Base-by-base conservation (phyloP, 805 yeast genomes). In the Saccharomycopsis synnaedendra region DNA sequence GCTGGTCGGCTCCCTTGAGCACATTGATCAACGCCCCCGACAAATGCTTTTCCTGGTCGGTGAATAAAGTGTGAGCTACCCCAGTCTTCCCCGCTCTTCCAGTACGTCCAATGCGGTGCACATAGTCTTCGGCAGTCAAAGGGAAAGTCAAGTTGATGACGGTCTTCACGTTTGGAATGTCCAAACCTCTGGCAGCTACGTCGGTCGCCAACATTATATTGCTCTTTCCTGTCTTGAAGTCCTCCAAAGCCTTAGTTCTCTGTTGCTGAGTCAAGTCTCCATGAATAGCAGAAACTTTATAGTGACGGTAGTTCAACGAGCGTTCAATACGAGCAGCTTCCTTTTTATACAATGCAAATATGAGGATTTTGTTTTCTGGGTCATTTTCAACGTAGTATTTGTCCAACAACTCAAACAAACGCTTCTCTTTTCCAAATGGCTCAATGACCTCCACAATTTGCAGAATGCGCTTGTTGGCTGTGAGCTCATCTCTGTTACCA, bases 71-170 rank as follows among this genome's bases (percentile, higher is more conserved):
- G 63, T 89, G 94, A 10, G 99, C 95, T 54, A 80, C 78, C 61
- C 99, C 99, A 1, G 88, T 74, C 65, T 83, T 85, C 39, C 97
- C 97, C 10, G 97, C 98, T 69, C 97, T 81, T 53, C 97, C 97
- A 5, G 97, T 90, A 73, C 97, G 84, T 53, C 97, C 97, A 57
- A 90, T 90, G 68, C 97, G 78, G 64, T 90, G 97, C 36, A 90
- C 97, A 60, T 90, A 90, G 67, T 90, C 97, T 66, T 90, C 97
- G 7, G 86, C 93, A 0, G 97, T 89, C 58, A 89, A 74, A 42
- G 98, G 98, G 80, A 90, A 90, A 5, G 97, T 89, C 64, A 90
- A 73, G 64, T 90, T 90, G 64, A 90, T 87, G 39, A 90, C 97
- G 19, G 87, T 85, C 65, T 89, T 90, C 53, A 93, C 98, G 57